Base-by-base conservation (phyloP, 176 grass and related monocot species). In the Ampelocalamus luodianensis region DNA sequence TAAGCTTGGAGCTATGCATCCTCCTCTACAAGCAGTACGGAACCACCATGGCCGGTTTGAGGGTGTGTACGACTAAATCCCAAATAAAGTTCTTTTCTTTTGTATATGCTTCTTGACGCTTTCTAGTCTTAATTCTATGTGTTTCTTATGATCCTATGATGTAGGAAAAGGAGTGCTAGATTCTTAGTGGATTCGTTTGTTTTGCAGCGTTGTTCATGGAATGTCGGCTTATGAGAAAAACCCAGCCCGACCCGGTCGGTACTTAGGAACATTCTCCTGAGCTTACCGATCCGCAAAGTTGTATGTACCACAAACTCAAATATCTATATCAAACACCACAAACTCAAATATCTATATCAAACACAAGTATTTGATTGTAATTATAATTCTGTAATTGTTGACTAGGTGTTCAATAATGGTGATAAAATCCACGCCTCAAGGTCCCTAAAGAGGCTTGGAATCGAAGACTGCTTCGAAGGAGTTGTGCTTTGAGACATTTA, bases 1-100 rank as follows among this genome's bases (percentile, higher is more conserved):
- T n/a, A n/a, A n/a, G n/a, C n/a, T n/a, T n/a, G n/a, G n/a, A n/a
- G 8, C 62, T 97, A 13, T 97, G 91, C 69, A 69, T 79, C 83
- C 76, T 97, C 9, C 93, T 95, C 46, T 97, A 97, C 93, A 95
- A 97, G 89, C 84, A 97, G 65, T 97, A 97, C 27, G 95, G 95
- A 50, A 97, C 93, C 13, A 97, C 95, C 79, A 95, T 97, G 95
- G 92, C 92, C 10, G 95, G 95, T 13, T 44, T 97, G 68, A 82
- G 85, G 87, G 95, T 97, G 71, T 38, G 85, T 72, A 22, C 10
- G n/a, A 0, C 68, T 34, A 3, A 32, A 54, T 65, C 44, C 17
- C 20, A 3, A 43, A 18, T 5, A 13, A 69, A 62, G 17, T 49
- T 16, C 5, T 8, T 75, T 27, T 53, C 1, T 59, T 73, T 11